A percentile compares a stretch with the other conserved stretches of the same genome.
phyloP scores from a whole-genome alignment of 768 basidiomycete species.

The Russula lepida region DNA sequence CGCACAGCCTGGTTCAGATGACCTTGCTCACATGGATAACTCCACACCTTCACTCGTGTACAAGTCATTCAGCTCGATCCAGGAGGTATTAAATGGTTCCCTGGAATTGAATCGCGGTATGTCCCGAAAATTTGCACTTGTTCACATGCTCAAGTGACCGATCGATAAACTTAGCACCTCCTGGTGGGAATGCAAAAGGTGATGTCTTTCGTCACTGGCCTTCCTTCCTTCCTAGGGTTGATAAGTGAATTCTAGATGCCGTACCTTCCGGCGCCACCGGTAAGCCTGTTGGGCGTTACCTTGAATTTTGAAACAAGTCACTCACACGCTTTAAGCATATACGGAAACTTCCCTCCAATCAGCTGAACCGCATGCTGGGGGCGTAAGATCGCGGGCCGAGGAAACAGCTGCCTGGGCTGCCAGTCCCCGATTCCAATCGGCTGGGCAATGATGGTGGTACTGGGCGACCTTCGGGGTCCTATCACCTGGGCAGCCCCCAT shows the following conservation, averaged over 20 bases:
- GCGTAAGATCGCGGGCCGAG: background rate
- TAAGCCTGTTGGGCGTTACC: background rate
- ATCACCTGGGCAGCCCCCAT: conserved; percentile 2
- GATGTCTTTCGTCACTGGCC: background rate
- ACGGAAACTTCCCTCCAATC: background rate
- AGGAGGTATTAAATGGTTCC: background rate
- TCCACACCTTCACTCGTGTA: conserved; percentile 2
- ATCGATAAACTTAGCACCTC: background rate
- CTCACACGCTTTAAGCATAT: conserved; percentile 1
- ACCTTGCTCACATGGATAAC: background rate
- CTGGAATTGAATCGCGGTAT: background rate
- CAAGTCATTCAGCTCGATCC: conserved; percentile 7
- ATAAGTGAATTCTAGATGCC: background rate
- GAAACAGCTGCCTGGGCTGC: background rate
- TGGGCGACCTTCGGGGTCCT: conserved; percentile 20
- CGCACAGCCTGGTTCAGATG: background rate
- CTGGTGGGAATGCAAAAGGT: background rate
- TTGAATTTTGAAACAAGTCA: background rate
- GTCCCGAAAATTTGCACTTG: conserved; percentile 2
- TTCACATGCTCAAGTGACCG: conserved; percentile 5
- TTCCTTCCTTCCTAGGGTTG: background rate
- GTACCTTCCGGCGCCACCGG: conserved; percentile 9
- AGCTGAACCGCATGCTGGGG: background rate
- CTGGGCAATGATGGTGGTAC: conserved; percentile 19
- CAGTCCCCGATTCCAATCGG: background rate